These are phyloP conservation scores for Wickerhamomyces silvicola DNA, from an alignment of 805 yeast genomes.

Conservation along the genomic window DNA sequence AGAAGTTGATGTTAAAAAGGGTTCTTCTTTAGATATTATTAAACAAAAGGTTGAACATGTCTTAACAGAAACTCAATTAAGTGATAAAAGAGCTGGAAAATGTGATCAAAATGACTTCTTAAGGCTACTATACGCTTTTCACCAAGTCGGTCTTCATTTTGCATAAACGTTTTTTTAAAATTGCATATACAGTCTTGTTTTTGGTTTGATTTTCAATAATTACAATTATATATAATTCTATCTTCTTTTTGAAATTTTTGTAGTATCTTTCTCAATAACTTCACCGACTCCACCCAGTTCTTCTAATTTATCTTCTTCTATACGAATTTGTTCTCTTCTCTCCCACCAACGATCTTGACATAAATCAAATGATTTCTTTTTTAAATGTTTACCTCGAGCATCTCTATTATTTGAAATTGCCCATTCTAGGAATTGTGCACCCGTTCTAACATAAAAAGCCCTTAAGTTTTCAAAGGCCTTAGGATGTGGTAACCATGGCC, in stretches of 20 bases:
- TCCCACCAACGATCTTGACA: constrained; percentile 99
- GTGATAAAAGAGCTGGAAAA: constrained; percentile 87
- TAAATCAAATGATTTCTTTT: constrained; percentile 81
- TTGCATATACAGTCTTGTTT: constrained; percentile 1
- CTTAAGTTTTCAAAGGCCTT: constrained; percentile 84
- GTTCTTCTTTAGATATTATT: constrained; percentile 37
- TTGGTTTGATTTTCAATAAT: constrained; percentile 3
- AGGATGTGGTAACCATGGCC: constrained; percentile 98
- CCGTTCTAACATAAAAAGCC: constrained; percentile 79
- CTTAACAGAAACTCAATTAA: constrained; percentile 68
- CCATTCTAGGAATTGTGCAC: constrained; percentile 87
- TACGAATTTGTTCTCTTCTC: constrained; percentile 86
- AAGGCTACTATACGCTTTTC: constrained; percentile 82
- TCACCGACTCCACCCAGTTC: constrained; percentile 90
- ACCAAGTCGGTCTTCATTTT: constrained; percentile 94
- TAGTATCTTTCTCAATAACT: constrained; percentile 65
- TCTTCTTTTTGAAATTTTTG: constrained; percentile 51
- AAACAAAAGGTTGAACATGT: constrained; percentile 70
- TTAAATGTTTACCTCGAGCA: constrained; percentile 83
- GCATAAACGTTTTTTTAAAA: constrained; percentile 37
- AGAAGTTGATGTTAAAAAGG: constrained; percentile 35
- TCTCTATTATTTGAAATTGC: constrained; percentile 81
- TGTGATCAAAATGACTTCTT: constrained; percentile 94
- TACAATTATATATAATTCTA: constrained; percentile 14
- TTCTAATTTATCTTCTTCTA: constrained; percentile 83